Base-by-base conservation (phyloP, 352 stramenopile genomes). In the Phytophthora brassicae region DNA sequence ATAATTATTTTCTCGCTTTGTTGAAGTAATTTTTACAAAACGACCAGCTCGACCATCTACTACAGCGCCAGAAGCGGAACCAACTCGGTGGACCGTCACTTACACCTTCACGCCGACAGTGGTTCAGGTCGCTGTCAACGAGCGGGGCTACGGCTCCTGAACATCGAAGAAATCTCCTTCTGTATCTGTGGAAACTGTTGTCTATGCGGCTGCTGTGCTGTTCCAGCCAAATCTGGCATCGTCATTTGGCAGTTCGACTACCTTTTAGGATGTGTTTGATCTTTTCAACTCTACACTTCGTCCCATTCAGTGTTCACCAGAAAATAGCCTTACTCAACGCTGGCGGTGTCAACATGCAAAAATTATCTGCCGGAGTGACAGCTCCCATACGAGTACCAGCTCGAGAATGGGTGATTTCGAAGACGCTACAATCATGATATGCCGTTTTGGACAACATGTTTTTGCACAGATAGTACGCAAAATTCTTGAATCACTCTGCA, bases 211-310 rank as follows among this genome's bases (percentile, higher is more conserved):
- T 6, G 49, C 47, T 17, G 49, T 61, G 28, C 46, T 22, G 36
- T 64, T 60, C 28, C 16, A 49, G 13, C 42, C 45, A 45, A 68
- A 16, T 52, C 52, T 1, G 60, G 45, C 0, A 33, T 68, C 6
- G 5, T 63, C 23, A 56, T 51, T 5, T 14, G 60, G 11, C 12
- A 64, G 6, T 69, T 48, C 19, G 54, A 64, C n/a, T 53, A 64
- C 19, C 60, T 42, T 9, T 68, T 68, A 16, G 60, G 47, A n/a
- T 0, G 22, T 42, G 7, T n/a, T 41, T 9, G 36, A 47, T 0
- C 41, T 68, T 0, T 68, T 53, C 0, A 54, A 59, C n/a, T n/a
- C 12, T 64, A 2, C 52, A 68, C 14, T 63, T 63, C 9, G 3
- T 3, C 11, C 46, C n/a, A 11, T 45, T 59, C 2, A 29, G 39